Base-by-base conservation (phyloP, 2,329 filamentous ascomycete species). In the Exophiala oligosperma region DNA sequence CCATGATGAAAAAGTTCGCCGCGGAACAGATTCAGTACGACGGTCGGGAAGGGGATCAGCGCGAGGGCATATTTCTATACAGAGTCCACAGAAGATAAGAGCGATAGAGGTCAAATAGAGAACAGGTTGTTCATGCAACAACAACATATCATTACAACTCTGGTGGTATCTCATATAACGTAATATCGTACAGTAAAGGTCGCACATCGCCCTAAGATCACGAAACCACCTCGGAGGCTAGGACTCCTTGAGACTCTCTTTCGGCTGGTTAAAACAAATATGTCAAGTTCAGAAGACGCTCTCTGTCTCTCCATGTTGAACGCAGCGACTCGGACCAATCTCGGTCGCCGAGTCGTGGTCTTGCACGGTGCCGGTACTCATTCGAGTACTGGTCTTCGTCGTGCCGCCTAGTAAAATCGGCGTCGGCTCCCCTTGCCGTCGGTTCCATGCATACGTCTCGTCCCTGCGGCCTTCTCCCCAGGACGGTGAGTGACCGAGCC, bases 401-500 rank as follows among this genome's bases (percentile, higher is more conserved):
- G 24, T 40, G 32, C 7, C 11, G 23, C 23, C 43, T 57, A 61
- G 56, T 62, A 71, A 41, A 66, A 66, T 49, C 52, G 54, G 49
- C 64, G 64, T 32, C 56, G 57, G 35, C 44, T 63, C 9, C 57
- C 84, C 38, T 86, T 83, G 2, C 88, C 88, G 72, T 91, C 88
- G 48, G 88, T 91, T 41, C 88, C 88, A 66, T 84, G 83, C 86
- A 90, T 90, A 55, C 88, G 81, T 59, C 88, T 81, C 50, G 87
- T 88, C 28, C 88, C 88, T 66, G 88, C 87, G 71, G 87, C 88
- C 85, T 92, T 92, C 64, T 88, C 75, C 24, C 86, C 90, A 2
- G 89, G 87, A 41, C 85, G 80, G 49, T 84, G 74, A 1, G 87
- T 92, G 57, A 93, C 70, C 54, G 78, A 84, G 6, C 90, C 90